phyloP scores from a whole-genome alignment of 1,284 basidiomycete genomes.

The Austroboletus niveus region DNA sequence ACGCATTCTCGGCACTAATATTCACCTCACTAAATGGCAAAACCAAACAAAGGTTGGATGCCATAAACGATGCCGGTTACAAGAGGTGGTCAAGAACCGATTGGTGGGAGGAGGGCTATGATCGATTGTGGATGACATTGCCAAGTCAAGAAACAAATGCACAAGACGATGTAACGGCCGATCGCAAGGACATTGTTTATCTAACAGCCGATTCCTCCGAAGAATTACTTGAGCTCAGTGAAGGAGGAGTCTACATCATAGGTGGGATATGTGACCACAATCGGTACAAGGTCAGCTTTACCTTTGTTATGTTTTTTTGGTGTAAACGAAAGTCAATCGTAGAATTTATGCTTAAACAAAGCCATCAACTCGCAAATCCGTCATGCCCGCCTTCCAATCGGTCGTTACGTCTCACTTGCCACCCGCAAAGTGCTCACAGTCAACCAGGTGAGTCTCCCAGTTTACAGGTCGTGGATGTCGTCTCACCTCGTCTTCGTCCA shows the following conservation, averaged over 20 bases:
- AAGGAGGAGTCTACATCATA: slow-evolving; percentile 91
- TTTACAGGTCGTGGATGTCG: not conserved
- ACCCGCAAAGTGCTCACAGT: slow-evolving; percentile 97
- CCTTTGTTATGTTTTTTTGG: not conserved
- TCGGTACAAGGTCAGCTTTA: slow-evolving; percentile 74
- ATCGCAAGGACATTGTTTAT: slow-evolving; percentile 70
- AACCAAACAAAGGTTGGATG: slow-evolving; percentile 67
- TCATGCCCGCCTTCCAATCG: slow-evolving; percentile 91
- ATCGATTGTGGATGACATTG: slow-evolving; percentile 56
- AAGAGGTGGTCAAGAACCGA: slow-evolving; percentile 79
- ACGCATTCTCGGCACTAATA: slow-evolving; percentile 71
- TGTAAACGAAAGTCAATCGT: slow-evolving; percentile 1
- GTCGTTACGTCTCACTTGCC: slow-evolving; percentile 78
- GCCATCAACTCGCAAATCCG: slow-evolving; percentile 74
- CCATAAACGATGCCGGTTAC: slow-evolving; percentile 66
- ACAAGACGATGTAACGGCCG: slow-evolving; percentile 1
- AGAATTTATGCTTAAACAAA: slow-evolving; percentile 91
- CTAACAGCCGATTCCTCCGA: slow-evolving; percentile 93
- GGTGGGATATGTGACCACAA: slow-evolving; percentile 97
- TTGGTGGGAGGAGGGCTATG: slow-evolving; percentile 78
- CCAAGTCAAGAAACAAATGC: slow-evolving; percentile 1
- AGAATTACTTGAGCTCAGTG: slow-evolving; percentile 76
- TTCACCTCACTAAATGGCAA: slow-evolving; percentile 79
- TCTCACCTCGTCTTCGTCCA: not conserved
- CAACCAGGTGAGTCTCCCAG: slow-evolving; percentile 61